Percentiles rank a stretch among this genome's conserved stretches.
Evolutionary conservation across 192 early-diverging fungal genomes (phyloP).

Genomic region (Entomortierella parvispora): DNA sequence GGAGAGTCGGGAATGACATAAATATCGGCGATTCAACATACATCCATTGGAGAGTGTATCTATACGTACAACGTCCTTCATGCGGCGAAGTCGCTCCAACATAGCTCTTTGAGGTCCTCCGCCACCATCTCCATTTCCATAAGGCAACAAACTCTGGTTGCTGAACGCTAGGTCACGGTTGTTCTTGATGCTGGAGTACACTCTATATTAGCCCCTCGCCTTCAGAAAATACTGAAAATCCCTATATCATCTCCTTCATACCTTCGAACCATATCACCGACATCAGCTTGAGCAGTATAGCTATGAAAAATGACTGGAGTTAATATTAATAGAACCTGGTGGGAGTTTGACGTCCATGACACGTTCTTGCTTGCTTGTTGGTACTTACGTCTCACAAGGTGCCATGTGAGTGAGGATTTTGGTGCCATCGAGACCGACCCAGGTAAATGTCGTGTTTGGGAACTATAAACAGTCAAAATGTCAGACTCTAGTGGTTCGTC

Average conservation of each 20-base stretch:
- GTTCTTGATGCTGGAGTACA: constrained; percentile 71
- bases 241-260: constrained; percentile 3
- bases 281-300: constrained; percentile 43
- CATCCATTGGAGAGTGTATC: neutral
- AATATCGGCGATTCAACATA: neutral
- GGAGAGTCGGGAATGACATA: neutral
- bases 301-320: constrained; percentile 7
- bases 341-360: neutral
- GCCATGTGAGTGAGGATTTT: constrained; percentile 90
- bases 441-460: constrained; percentile 95
- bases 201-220: neutral
- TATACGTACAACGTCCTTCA: constrained; percentile 71
- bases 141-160: constrained; percentile 89
- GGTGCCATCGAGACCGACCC: constrained; percentile 91
- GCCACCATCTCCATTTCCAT: constrained; percentile 97
- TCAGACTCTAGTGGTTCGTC: no score
- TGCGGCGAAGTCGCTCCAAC: constrained; percentile 83
- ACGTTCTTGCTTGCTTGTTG: neutral
- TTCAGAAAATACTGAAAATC: neutral
- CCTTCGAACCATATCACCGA: constrained; percentile 44
- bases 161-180: constrained; percentile 89
- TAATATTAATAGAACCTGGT: neutral
- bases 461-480: constrained; percentile 60
- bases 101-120: constrained; percentile 87
- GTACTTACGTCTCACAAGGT: constrained; percentile 82